A percentile compares a stretch with the other conserved stretches of the same genome.
Evolutionary conservation across 2,329 filamentous ascomycete species (phyloP).

Genomic region (Alternaria metachromatica): DNA sequence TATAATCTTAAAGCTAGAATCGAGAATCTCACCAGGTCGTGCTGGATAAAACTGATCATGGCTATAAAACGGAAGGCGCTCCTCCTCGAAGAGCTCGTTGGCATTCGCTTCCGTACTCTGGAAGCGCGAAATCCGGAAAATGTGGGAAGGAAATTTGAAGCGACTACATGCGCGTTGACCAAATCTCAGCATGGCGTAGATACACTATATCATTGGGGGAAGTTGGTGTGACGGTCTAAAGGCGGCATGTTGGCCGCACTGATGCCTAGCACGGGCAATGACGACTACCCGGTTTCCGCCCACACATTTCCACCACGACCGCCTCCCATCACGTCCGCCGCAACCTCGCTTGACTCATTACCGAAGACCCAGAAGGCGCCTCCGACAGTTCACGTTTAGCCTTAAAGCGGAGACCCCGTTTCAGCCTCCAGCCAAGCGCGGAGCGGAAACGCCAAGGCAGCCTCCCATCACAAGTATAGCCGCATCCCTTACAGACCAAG

Average conservation of each 20-base stretch:
- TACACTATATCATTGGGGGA: constrained; percentile 24
- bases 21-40: constrained; percentile 28
- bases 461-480: not conserved
- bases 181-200: constrained; percentile 30
- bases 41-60: constrained; percentile 33
- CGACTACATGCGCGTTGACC: constrained; percentile 28
- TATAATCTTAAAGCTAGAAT: constrained; percentile 32
- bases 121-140: constrained; percentile 27
- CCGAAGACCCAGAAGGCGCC: not conserved
- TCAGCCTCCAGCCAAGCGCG: constrained; percentile 3
- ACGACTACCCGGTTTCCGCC: not conserved
- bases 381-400: not conserved
- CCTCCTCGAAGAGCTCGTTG: constrained; percentile 29
- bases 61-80: constrained; percentile 27
- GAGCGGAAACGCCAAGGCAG: constrained; percentile 9
- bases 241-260: not conserved
- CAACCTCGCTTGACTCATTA: not conserved
- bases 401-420: not conserved
- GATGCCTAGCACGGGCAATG: too few species aligned
- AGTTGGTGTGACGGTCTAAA: constrained; percentile 18
- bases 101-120: constrained; percentile 25
- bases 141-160: constrained; percentile 27
- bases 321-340: not conserved
- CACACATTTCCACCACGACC: not conserved
- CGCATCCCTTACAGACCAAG: not conserved